These are phyloP conservation scores for Hygrophorus pudorinus DNA, from an alignment of 768 basidiomycete genomes.

Conservation along the genomic window DNA sequence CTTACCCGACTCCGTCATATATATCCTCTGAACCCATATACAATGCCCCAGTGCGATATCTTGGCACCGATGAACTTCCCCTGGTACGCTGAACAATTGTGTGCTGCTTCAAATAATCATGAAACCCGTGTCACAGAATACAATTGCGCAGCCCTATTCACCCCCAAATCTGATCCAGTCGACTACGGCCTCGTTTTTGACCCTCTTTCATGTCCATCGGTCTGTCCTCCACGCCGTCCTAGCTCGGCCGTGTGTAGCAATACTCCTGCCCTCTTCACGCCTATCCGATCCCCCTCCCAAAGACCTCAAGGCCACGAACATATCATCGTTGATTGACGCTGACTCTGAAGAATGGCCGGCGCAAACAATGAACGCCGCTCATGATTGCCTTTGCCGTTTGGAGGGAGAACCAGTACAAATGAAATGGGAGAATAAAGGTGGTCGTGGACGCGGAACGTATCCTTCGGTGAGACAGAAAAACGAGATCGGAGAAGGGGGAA, in stretches of 20 bases:
- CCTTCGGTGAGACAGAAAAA: background rate
- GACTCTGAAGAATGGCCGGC: background rate
- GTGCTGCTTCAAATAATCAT: background rate
- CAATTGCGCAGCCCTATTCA: slow-evolving; percentile 26
- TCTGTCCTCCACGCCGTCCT: slow-evolving; percentile 18
- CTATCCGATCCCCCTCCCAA: background rate
- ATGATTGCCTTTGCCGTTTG: background rate
- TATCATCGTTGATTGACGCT: too few relatives aligned
- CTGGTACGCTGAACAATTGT: slow-evolving; percentile 5
- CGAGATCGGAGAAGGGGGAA: slow-evolving; percentile 37
- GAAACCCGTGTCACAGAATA: slow-evolving; percentile 18
- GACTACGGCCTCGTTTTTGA: slow-evolving; percentile 44
- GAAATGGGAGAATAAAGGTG: background rate
- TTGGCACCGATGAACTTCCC: slow-evolving; percentile 21
- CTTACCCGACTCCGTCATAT: slow-evolving; percentile 41
- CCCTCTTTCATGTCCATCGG: slow-evolving; percentile 18
- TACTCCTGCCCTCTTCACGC: slow-evolving; percentile 23
- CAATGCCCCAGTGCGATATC: slow-evolving; percentile 44
- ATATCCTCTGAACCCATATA: slow-evolving; percentile 26
- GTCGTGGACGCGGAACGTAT: background rate
- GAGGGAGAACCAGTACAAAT: background rate
- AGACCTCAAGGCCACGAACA: background rate
- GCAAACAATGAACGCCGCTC: background rate
- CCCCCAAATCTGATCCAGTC: slow-evolving; percentile 50
- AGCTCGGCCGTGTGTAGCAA: slow-evolving; percentile 40